Base-by-base conservation (phyloP, 1,284 basidiomycete species). In the Cutaneotrichosporon dermatis region DNA sequence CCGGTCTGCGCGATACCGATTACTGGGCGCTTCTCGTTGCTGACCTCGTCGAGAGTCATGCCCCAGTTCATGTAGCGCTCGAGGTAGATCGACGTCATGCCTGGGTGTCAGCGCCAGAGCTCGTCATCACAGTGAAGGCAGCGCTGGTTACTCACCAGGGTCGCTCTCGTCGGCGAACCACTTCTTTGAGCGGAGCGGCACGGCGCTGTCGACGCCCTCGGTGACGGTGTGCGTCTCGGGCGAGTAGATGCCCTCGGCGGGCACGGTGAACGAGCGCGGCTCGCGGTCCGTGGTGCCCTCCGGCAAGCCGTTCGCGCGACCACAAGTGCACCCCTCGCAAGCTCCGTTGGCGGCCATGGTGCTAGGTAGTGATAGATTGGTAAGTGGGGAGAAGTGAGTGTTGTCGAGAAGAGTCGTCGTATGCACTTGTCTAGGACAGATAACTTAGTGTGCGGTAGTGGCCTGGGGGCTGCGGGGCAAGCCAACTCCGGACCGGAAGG, bases 21-120 rank as follows among this genome's bases (percentile, higher is more conserved):
- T 88, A 96, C 93, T 49, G 92, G 87, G 74, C 91, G 92, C 71
- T 88, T 82, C 64, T 92, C 86, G 78, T 64, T 59, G 5, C 61
- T 66, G 56, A 73, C 62, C 58, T 74, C 72, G 34, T 60, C 64
- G 52, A 70, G 65, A 3, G 76, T 77, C 43, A 72, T 56, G 15
- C 76, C 76, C 34, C 60, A 65, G 63, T 77, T 78, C 40, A 78
- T 66, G 66, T 76, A 78, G 46, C 76, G 70, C 62, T 78, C 76
- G 48, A 72, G 65, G 59, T 78, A 76, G 42, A 70, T 58, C 5
- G 67, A 64, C 4, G 68, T 65, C 66, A 69, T 65, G 53, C 68
- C 70, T 70, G 50, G n/a, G 12, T 46, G 49, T 60, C 44, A 60
- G 56, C 39, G 12, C 36, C 3, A 25, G 25, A 25, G 25, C 25